Base-by-base conservation (phyloP, 2,329 filamentous ascomycete genomes). In the Chrysosporium keratinophilum region DNA sequence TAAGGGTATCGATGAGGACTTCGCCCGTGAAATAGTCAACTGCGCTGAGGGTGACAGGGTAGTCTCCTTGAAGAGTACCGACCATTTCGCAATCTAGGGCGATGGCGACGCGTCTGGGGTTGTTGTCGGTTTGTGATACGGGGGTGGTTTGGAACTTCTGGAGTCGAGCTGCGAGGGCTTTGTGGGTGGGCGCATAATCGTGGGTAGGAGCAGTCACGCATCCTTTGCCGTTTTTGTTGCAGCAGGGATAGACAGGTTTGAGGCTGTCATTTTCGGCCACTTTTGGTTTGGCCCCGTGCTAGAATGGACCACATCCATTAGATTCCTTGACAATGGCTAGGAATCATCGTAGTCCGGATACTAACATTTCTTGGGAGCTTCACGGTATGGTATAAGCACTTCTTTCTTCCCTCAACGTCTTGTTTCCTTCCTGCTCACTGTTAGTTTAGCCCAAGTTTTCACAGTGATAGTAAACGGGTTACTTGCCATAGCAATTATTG, bases 61-160 rank as follows among this genome's bases (percentile, higher is more conserved):
- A 19, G 11, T 47, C n/a, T n/a, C 52, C 52, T 10, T 19, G 33
- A 19, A 34, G 3, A 19, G 52, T 52, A 17, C 54, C 54, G 31
- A 56, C 73, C 74, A 77, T 77, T 59, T 78, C 75, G 55, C 75
- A 77, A 57, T 78, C 75, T 6, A 78, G 59, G 0, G 66, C 69
- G 1, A 78, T 66, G 2, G 69, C 72, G 28, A 44, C 45, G 15
- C 58, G 46, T 28, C 47, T 54, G 15, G 9, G 9, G 31, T 34
- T 6, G 11, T 42, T n/a, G 33, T 17, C 4, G 12, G 19, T 14
- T 9, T 41, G 37, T 11, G 3, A 3, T 2, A 15, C 14, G 31
- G 53, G 53, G 17, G 47, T 51, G 15, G 20, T 7, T 20, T 10
- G 5, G 33, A 20, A 43, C 9, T 45, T 48, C 5, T 28, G 50